Evolutionary conservation across 805 yeast genomes (phyloP).

Genomic region (Myxozyma monticola): DNA sequence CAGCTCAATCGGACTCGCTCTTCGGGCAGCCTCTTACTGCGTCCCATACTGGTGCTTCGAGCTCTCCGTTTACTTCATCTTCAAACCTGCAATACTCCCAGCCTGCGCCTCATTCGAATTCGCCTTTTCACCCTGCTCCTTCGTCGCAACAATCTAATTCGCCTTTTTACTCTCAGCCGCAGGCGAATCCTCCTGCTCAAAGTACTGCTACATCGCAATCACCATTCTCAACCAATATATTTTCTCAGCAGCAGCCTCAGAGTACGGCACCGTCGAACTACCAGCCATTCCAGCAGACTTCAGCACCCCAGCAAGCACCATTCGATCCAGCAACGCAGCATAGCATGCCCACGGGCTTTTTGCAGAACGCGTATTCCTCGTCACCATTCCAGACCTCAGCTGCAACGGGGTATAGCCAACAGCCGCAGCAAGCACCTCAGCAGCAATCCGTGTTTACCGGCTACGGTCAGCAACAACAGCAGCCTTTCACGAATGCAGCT

Average conservation of each 20-base stretch:
- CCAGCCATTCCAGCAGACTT: not conserved
- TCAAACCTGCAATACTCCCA: too few relatives aligned
- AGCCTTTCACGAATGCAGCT: constrained; percentile 28
- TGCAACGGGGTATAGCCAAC: not conserved
- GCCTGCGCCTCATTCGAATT: not conserved
- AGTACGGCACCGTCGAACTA: not conserved
- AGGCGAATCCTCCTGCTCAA: not conserved
- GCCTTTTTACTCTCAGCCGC: constrained; percentile 1
- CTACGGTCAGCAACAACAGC: constrained; percentile 34
- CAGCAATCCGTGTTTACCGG: not conserved
- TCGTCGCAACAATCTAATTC: not conserved
- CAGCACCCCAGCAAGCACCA: not conserved
- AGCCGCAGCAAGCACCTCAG: not conserved
- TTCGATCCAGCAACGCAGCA: constrained; percentile 1
- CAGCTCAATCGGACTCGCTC: too few relatives aligned
- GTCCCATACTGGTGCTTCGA: too few relatives aligned
- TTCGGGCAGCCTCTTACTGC: too few relatives aligned
- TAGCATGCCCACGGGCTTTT: constrained; percentile 27
- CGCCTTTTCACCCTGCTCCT: not conserved
- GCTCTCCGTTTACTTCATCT: too few relatives aligned
- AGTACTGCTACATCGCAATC: not conserved
- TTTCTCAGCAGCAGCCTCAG: not conserved
- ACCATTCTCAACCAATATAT: not conserved
- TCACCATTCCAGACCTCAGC: not conserved
- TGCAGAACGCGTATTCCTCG: constrained; percentile 22